Evolutionary conservation across 495 filamentous ascomycete genomes (phyloP).

Genomic region (Daldinia concentrica): DNA sequence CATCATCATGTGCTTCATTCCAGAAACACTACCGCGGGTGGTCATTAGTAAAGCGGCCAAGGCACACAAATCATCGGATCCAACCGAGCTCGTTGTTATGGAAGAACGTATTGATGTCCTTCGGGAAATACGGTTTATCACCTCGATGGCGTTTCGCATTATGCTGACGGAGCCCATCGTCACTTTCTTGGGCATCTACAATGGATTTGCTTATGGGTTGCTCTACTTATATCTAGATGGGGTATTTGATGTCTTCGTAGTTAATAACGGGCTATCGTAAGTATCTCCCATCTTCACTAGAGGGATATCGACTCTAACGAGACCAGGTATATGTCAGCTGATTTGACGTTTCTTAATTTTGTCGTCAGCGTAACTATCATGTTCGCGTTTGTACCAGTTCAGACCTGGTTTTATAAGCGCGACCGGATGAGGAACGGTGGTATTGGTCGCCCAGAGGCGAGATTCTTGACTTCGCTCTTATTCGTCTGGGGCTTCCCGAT

Average conservation of each 20-base stretch:
- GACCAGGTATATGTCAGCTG: slow-evolving; percentile 46
- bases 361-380: slow-evolving; percentile 49
- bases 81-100: slow-evolving; percentile 33
- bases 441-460: slow-evolving; percentile 50
- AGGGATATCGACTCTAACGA: slow-evolving; percentile 10
- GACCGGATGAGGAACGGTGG: slow-evolving; percentile 44
- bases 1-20: slow-evolving; percentile 46
- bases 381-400: slow-evolving; percentile 51
- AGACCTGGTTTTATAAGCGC: slow-evolving; percentile 50
- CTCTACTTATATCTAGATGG: slow-evolving; percentile 52
- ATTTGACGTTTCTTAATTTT: slow-evolving; percentile 53
- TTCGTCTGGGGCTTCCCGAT: slow-evolving; percentile 52
- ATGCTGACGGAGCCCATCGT: slow-evolving; percentile 53
- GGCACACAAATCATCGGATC: slow-evolving; percentile 36
- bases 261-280: slow-evolving; percentile 52
- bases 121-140: slow-evolving; percentile 50
- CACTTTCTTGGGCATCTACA: slow-evolving; percentile 48
- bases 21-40: slow-evolving; percentile 50
- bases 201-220: slow-evolving; percentile 51
- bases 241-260: slow-evolving; percentile 51
- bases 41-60: slow-evolving; percentile 46
- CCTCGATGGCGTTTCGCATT: slow-evolving; percentile 51
- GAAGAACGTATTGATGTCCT: slow-evolving; percentile 44
- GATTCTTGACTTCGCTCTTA: slow-evolving; percentile 50
- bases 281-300: slow-evolving; percentile 7